Conservation (phyloP, 2,329 filamentous ascomycete species). For the Xylaria sp. region DNA sequence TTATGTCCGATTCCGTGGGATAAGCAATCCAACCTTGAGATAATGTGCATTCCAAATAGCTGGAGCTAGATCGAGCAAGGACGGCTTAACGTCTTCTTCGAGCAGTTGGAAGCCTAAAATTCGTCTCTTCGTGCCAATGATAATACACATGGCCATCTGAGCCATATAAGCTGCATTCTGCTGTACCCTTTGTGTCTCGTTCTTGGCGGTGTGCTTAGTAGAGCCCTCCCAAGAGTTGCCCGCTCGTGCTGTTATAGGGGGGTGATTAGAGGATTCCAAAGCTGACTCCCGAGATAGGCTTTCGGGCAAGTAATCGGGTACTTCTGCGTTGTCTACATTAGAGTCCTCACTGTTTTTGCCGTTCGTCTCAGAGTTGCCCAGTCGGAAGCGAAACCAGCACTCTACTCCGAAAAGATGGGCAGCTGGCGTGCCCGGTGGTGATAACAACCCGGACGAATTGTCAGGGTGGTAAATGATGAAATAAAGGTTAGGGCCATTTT, state of each 20-base stretch:
- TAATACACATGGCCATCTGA: slow-evolving; percentile 32
- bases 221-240: slow-evolving; percentile 1
- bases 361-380: background rate
- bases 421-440: slow-evolving; percentile 32
- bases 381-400: slow-evolving; percentile 26
- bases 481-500: slow-evolving; percentile 33
- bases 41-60: slow-evolving; percentile 39
- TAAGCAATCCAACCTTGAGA: slow-evolving; percentile 29
- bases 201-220: background rate
- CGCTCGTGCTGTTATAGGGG: background rate
- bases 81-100: slow-evolving; percentile 15
- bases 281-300: background rate
- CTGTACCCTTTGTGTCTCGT: slow-evolving; percentile 2
- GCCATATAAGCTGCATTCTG: slow-evolving; percentile 20
- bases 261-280: background rate
- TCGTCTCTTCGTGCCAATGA: slow-evolving; percentile 33
- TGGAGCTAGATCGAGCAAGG: slow-evolving; percentile 37
- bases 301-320: background rate
- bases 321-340: background rate
- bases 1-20: background rate
- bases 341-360: background rate
- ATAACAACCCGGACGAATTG: slow-evolving; percentile 35
- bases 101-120: slow-evolving; percentile 18
- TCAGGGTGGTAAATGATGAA: slow-evolving; percentile 36
- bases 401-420: slow-evolving; percentile 35